phyloP scores from a whole-genome alignment of 2,329 filamentous ascomycete genomes.

The Diplodia sapinea region DNA sequence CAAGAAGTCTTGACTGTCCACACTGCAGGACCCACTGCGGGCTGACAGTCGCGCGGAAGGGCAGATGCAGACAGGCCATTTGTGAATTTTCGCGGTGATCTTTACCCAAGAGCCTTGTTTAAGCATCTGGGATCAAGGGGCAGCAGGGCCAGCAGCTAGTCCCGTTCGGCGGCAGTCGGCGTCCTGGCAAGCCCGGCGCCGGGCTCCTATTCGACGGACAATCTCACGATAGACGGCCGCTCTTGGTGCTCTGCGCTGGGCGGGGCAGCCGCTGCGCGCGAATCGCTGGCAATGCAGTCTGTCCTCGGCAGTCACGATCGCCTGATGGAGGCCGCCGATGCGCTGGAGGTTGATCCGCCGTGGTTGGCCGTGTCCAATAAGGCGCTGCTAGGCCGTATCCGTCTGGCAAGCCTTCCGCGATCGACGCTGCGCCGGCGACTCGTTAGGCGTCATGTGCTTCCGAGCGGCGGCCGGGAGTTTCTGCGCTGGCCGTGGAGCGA shows the following conservation, averaged over 20 bases:
- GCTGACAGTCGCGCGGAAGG: constrained; percentile 3
- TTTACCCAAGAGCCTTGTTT: constrained; percentile 13
- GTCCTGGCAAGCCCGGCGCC: constrained; percentile 23
- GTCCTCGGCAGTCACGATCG: constrained; percentile 13
- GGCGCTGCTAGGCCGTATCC: constrained; percentile 23
- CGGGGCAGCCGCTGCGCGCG: constrained; percentile 4
- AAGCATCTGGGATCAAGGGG: constrained; percentile 29
- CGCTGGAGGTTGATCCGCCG: constrained; percentile 26
- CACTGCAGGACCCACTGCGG: constrained; percentile 24
- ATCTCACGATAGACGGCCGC: constrained; percentile 26
- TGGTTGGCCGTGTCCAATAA: constrained; percentile 11
- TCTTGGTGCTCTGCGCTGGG: constrained; percentile 10
- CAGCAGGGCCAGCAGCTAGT: constrained; percentile 22
- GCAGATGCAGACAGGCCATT: constrained; percentile 3
- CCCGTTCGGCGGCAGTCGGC: constrained; percentile 28
- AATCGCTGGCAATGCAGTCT: background rate
- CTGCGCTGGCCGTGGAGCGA: constrained; percentile 15
- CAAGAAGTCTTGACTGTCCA: constrained; percentile 26
- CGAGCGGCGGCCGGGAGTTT: constrained; percentile 18
- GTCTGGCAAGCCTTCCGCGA: constrained; percentile 29
- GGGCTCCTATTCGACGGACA: constrained; percentile 25
- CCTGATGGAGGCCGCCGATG: constrained; percentile 17
- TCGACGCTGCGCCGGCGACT: constrained; percentile 27
- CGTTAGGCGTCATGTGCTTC: constrained; percentile 25
- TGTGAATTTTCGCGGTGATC: constrained; percentile 22